Percentiles rank a stretch among this genome's conserved stretches.
Conservation (phyloP, 2,329 filamentous ascomycete genomes). For the Curvularia eragrostidis region DNA sequence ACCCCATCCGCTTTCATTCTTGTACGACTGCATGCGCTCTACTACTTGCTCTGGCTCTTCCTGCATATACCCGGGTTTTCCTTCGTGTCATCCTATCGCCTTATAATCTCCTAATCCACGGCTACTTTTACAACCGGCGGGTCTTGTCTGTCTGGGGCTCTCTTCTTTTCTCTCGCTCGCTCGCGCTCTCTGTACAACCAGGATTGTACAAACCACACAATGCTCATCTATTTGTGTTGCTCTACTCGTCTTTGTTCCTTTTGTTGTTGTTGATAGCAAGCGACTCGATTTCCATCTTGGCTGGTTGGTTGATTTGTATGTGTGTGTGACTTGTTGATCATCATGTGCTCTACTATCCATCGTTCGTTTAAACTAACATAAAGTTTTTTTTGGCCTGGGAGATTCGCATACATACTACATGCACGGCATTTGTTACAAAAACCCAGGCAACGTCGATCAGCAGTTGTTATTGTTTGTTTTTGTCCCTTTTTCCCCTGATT, state of each 20-base stretch:
- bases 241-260: not conserved
- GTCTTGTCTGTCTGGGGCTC: not conserved
- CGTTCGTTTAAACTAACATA: not conserved
- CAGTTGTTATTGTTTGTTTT: not conserved
- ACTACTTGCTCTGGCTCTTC: slow-evolving; percentile 28
- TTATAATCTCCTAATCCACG: slow-evolving; percentile 13
- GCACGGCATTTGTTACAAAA: not conserved
- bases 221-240: not conserved
- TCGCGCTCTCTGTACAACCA: not conserved
- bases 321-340: not conserved
- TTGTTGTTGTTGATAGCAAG: not conserved
- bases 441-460: not conserved
- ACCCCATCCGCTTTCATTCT: slow-evolving; percentile 6
- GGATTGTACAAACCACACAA: not conserved
- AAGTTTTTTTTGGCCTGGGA: not conserved
- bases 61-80: slow-evolving; percentile 50
- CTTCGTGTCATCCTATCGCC: slow-evolving; percentile 9
- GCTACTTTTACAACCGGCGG: not conserved
- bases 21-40: slow-evolving; percentile 45
- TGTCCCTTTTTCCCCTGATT: not conserved
- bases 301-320: not conserved
- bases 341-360: not conserved
- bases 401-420: not conserved
- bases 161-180: not conserved
- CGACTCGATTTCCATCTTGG: not conserved